These are phyloP conservation scores for Ogataea nitratoaversa DNA, from an alignment of 805 yeast genomes.

Conservation along the genomic window DNA sequence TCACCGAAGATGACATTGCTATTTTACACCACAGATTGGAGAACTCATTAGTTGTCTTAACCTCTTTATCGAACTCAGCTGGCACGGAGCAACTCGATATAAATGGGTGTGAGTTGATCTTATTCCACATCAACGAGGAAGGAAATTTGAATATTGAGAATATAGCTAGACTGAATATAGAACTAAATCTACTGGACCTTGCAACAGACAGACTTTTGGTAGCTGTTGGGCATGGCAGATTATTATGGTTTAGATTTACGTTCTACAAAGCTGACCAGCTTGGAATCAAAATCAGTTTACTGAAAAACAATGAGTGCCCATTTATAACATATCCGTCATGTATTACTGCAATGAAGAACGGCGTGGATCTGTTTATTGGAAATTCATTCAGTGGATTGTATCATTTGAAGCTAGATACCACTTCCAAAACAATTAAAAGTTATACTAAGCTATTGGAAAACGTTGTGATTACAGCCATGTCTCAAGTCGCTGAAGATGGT, in stretches of 20 bases:
- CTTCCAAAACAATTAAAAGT: constrained; percentile 1
- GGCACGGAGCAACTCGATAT: constrained; percentile 6
- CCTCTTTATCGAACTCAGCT: constrained; percentile 1
- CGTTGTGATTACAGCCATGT: constrained; percentile 8
- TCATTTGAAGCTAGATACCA: constrained; percentile 4
- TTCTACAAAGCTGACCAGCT: constrained; percentile 3
- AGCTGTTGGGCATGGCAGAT: constrained; percentile 12
- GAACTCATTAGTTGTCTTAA: constrained; percentile 12
- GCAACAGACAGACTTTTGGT: neutral
- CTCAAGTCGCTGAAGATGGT: constrained; percentile 10
- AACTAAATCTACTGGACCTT: neutral
- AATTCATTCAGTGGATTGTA: constrained; percentile 23
- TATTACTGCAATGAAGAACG: neutral
- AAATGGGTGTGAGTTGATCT: constrained; percentile 7
- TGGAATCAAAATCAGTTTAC: constrained; percentile 5
- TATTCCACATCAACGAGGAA: constrained; percentile 9
- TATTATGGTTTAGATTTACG: constrained; percentile 8
- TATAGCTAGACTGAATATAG: constrained; percentile 10
- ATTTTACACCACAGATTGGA: neutral
- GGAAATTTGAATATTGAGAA: constrained; percentile 8
- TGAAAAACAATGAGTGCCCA: neutral
- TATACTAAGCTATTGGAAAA: neutral
- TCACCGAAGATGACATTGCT: constrained; percentile 6
- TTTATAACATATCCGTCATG: constrained; percentile 6
- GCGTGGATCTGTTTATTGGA: constrained; percentile 9